Base-by-base conservation (phyloP, 164 flowering plant species). In the Paratinospora sagittata region DNA sequence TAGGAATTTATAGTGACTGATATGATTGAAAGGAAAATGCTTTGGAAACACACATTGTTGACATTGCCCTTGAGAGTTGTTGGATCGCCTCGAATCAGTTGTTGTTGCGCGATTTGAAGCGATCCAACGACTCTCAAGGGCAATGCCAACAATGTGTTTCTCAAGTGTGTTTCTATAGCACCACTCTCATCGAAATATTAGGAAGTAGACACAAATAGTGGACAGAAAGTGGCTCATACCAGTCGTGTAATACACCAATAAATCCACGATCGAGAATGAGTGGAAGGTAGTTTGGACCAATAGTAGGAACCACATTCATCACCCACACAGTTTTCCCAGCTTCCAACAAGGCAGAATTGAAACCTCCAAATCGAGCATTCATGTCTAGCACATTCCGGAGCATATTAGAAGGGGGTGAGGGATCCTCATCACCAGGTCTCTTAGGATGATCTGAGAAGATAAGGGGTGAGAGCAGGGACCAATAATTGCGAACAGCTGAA, bases 371-470 rank as follows among this genome's bases (percentile, higher is more conserved):
- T 55, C 72, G 92, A 62, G 98, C 90, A 85, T 93, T 96, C 99
- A 93, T 96, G 83, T 96, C 99, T 30, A 96, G 73, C 73, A 96
- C 97, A 85, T 93, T 96, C 70, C 99, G 79, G 43, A 93, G 80
- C 99, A 96, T 93, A 85, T 96, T 93, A 76, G 75, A 91, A 63
- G 99, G 99, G 37, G 99, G 95, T 45, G 90, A 82, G 65, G 99
- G 99, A 83, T 96, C 99, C 79, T 96, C 99, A 75, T 89, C 99
- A 17, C 99, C 97, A 41, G 98, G 99, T 77, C 99, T 85, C 83
- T 96, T 96, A 24, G 99, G 99, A 81, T 93, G 99, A 81, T 96
- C 99, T 2, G 98, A 96, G 86, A 96, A 96, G 72, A 96, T 88
- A 19, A 89, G 67, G 8, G 99, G 99, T 37, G 99, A 96, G 21